phyloP scores from a whole-genome alignment of 2,329 filamentous ascomycete genomes.

The Raffaelea ambrosiae region DNA sequence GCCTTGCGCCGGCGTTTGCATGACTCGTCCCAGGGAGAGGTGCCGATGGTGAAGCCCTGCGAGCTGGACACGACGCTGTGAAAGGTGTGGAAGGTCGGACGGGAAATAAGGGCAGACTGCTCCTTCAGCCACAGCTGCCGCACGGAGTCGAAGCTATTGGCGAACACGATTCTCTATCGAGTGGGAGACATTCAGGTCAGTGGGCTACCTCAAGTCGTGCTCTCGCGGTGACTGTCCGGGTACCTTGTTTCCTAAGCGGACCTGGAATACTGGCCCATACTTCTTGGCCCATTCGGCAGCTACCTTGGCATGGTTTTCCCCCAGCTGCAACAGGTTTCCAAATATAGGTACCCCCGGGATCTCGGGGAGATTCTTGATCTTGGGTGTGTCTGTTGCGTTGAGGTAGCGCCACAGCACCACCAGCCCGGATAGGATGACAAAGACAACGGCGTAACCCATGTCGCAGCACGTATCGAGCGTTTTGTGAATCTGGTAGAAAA shows the following conservation, averaged over 20 bases:
- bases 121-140: conserved; percentile 70
- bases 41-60: conserved; percentile 75
- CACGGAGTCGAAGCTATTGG: conserved; percentile 69
- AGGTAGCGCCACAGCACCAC: no score
- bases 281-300: conserved; percentile 48
- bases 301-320: conserved; percentile 44
- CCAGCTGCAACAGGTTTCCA: conserved; percentile 53
- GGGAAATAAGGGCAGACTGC: conserved; percentile 67
- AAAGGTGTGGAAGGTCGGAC: conserved; percentile 73
- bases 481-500: no score
- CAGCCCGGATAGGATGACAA: no score
- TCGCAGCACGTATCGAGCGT: no score
- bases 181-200: neutral
- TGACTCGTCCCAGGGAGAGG: conserved; percentile 75
- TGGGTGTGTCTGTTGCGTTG: conserved; percentile 45
- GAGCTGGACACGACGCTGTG: conserved; percentile 70
- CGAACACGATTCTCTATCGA: conserved; percentile 59
- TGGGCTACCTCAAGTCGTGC: neutral
- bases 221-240: neutral
- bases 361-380: conserved; percentile 52
- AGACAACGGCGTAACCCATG: no score
- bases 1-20: conserved; percentile 71
- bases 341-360: conserved; percentile 54
- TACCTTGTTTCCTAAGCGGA: conserved; percentile 51
- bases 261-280: conserved; percentile 59